Evolutionary conservation across 2,329 filamentous ascomycete species (phyloP), one percentile per base, ranked within the genome.

Genomic region (Fusarium sp.): DNA sequence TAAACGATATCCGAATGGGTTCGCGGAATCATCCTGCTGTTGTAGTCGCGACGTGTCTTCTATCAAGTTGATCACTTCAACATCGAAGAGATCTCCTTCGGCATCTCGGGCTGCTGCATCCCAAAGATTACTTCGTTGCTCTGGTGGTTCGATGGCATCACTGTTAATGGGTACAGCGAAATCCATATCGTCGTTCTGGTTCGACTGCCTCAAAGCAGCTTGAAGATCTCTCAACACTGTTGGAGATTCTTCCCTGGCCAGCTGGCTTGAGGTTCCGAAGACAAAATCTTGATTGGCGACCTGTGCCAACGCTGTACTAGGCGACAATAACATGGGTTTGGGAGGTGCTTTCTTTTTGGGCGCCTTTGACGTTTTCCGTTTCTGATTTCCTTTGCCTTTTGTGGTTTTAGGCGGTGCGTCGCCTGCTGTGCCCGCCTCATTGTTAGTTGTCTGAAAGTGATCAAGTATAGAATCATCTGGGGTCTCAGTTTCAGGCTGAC

Each of bases 191-290:
- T 79, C 75, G 17, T 78, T 71, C 2, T 74, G 60, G 32, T 88
- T 90, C 0, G 90, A 92, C 37, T 81, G 82, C 64, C 83, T 83
- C 66, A 92, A 84, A 2, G 89, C 89, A 53, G 82, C 75, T 53
- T 92, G 88, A 20, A 92, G 77, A 45, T 91, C 86, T 30, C 85
- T 83, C 17, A 92, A 77, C 24, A 89, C 84, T 0, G 85, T 86
- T 0, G 91, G 91, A 0, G 91, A 92, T 35, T 93, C 88, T 57
- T 93, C 91, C 55, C 85, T 81, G 15, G 90, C 90, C 24, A 97
- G 80, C 76, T 97, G 93, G 76, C 93, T 96, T 2, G 91, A 94
- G 0, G 93, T 96, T 2, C 93, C 93, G 78, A 97, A 97, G 0
- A 96, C 80, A 74, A 94, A 92, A 62, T 94, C 88, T 75, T 96